Base-by-base conservation (phyloP, 108 stramenopile species). In the Aurantiochytrium sp. region DNA sequence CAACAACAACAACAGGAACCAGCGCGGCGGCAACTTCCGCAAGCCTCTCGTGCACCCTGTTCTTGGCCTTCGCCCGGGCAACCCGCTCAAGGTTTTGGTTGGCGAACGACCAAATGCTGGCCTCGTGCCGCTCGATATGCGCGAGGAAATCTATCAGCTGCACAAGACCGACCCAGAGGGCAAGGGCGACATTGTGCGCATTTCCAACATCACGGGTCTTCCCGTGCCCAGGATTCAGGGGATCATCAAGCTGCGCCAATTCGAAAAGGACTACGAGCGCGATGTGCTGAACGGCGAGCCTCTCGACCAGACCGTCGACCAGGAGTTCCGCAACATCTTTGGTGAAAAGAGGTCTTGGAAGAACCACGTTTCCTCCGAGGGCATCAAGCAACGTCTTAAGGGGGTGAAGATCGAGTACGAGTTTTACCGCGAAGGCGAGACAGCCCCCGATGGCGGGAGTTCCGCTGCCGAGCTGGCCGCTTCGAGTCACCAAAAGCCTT, bases 71-170 rank as follows among this genome's bases (percentile, higher is more conserved):
- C 64, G 64, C 5, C 64, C 64, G 64, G 64, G 25, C 64, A 69
- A 69, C 64, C 0, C 6, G 64, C 64, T 69, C 64, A 18, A 18
- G 12, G 64, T 69, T 14, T 23, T 23, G 42, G 64, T 69, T 8
- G 64, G 64, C 14, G 35, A 28, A 42, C 64, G 64, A 28, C 64
- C 76, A 47, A 83, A 83, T 45, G 51, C 49, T 12, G 76, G 76
- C 49, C 76, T 83, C 25, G 76, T 83, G 49, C 76, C 76, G 12
- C 51, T 83, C 25, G 76, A 83, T 45, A 83, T 83, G 76, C 76
- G 76, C 76, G 76, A 83, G 18, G 76, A 83, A 4, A 47, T 83
- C 45, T 83, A 35, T 6, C 45, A 16, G 45, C 76, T 83, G 10
- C 76, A 83, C 76, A 83, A 12, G 51, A 53, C 76, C 14, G 76